phyloP scores from a whole-genome alignment of 306 rosid species.

The Trifolium repens region DNA sequence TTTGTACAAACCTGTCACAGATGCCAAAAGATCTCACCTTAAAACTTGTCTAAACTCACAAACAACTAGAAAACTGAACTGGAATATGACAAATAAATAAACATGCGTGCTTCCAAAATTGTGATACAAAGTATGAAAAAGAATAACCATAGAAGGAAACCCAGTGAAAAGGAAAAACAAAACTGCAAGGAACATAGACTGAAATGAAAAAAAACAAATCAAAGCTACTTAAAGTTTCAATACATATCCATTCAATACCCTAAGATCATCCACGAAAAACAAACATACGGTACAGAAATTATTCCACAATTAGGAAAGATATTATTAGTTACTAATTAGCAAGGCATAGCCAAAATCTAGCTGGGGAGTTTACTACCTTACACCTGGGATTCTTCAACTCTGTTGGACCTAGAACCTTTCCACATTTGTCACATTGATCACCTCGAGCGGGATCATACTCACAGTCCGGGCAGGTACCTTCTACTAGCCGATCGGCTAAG shows the following conservation, averaged over 20 bases:
- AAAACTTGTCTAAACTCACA: slow-evolving; percentile 11
- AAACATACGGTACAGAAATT: neutral
- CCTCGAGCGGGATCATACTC: slow-evolving; percentile 93
- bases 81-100: slow-evolving; percentile 17
- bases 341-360: slow-evolving; percentile 2
- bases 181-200: slow-evolving; percentile 7
- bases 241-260: neutral
- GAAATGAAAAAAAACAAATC: neutral
- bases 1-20: slow-evolving; percentile 70
- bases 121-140: neutral
- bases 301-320: slow-evolving; percentile 1
- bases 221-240: neutral
- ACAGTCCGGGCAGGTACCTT: slow-evolving; percentile 88
- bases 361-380: slow-evolving; percentile 58
- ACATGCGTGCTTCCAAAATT: slow-evolving; percentile 18
- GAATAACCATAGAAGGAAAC: slow-evolving; percentile 4
- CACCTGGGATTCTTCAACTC: slow-evolving; percentile 85
- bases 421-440: slow-evolving; percentile 95
- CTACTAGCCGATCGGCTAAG: slow-evolving; percentile 90
- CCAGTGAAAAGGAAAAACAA: neutral
- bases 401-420: slow-evolving; percentile 83
- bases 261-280: neutral
- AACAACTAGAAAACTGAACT: slow-evolving; percentile 8
- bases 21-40: slow-evolving; percentile 21
- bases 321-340: slow-evolving; percentile 5